phyloP scores from a whole-genome alignment of 2,329 filamentous ascomycete genomes.

The Claviceps sp. region DNA sequence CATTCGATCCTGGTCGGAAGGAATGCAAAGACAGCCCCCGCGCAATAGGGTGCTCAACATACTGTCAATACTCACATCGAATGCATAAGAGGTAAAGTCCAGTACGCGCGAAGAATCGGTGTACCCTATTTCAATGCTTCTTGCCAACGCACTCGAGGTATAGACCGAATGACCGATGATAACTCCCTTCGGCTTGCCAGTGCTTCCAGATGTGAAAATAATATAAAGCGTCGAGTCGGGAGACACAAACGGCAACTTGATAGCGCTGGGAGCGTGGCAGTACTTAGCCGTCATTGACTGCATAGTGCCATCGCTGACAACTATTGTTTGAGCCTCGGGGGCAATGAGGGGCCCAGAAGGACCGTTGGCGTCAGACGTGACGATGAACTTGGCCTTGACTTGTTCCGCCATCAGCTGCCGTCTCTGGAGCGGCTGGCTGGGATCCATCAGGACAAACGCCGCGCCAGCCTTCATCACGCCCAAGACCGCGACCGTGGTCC shows the following conservation, averaged over 20 bases:
- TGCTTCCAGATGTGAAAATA: slow-evolving; percentile 2
- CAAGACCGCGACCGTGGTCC: neutral
- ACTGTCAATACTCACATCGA: slow-evolving; percentile 5
- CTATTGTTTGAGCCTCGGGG: neutral
- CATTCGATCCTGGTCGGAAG: slow-evolving; percentile 26
- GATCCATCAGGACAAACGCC: slow-evolving; percentile 1
- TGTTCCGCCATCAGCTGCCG: neutral
- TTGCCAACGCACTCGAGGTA: neutral
- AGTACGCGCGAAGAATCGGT: slow-evolving; percentile 4
- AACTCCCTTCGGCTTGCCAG: slow-evolving; percentile 14
- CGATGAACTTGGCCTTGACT: neutral
- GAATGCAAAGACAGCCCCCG: slow-evolving; percentile 8
- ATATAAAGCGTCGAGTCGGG: neutral
- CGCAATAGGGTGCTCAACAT: slow-evolving; percentile 3
- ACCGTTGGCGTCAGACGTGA: neutral
- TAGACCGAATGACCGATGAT: slow-evolving; percentile 9
- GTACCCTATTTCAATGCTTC: neutral
- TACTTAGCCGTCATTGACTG: neutral
- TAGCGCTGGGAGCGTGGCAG: neutral
- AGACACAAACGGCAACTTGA: neutral
- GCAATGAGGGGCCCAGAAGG: neutral
- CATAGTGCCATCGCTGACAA: neutral
- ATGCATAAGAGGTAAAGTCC: slow-evolving; percentile 7
- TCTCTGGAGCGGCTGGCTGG: neutral
- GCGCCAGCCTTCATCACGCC: neutral